Evolutionary conservation across 345 rosid genomes (phyloP), one percentile per base, ranked within the genome.

Genomic region (Pelargonium nanum): DNA sequence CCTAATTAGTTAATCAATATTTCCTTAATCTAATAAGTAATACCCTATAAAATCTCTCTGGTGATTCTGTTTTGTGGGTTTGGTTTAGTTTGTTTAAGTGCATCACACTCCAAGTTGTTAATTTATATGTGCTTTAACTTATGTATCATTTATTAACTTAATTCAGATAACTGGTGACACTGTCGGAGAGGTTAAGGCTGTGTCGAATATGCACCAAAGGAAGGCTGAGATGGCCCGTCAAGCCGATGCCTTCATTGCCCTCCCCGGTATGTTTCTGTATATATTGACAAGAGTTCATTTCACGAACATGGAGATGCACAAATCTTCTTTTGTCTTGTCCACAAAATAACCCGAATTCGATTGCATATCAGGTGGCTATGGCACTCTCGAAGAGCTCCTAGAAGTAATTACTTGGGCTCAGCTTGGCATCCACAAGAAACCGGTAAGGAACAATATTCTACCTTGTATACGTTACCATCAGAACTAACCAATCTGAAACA

Each of bases 351-450:
- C 45, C 17, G 15, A 20, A 34, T 30, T 12, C 23, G 9, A 54
- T 34, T 58, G 23, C 7, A 28, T 55, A 26, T 51, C 65, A 92
- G 98, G 98, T 68, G 98, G 98, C 26, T 91, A 91, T 70, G 98
- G 98, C 30, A 91, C 98, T 25, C 88, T 91, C 0, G 98, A 91
- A 68, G 98, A 91, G 64, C 70, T 91, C 67, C 89, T 91, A 25
- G 98, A 91, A 80, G 96, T 88, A 60, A 91, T 91, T 70, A 88
- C 98, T 26, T 86, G 98, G 98, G 95, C 96, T 60, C 98, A 91
- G 78, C 96, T 91, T 17, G 90, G 96, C 25, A 91, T 91, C 74
- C 98, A 91, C 76, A 78, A 74, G 53, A 91, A 91, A 76, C 98
- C 98, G 58, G 96, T 88, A 82, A 77, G 86, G 61, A 59, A 20